Evolutionary conservation across 352 stramenopile genomes (phyloP), one percentile per base, ranked within the genome.

Genomic region (Pythium coloratum): DNA sequence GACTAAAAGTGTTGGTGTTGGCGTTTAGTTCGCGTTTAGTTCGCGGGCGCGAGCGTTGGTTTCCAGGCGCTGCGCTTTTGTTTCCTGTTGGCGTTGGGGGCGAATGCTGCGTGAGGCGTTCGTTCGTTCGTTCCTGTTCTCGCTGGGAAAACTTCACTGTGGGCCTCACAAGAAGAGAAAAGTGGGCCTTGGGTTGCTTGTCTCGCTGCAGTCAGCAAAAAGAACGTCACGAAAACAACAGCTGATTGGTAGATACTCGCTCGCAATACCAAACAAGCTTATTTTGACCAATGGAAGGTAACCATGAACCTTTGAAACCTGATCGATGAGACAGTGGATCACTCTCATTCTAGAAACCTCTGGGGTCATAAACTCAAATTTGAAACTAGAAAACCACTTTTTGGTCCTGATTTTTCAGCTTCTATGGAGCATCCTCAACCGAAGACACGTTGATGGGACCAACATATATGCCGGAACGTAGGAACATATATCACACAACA

Each of bases 121-220:
- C 51, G 54, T 69, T 62, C 61, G 62, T 68, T 61, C 42, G 53
- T 63, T 62, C 55, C 42, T 51, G 59, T 24, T 60, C 54, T 44
- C 51, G 40, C 38, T 50, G 36, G 51, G 46, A 50, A 56, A 56
- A 51, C 44, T 51, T 51, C 44, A 28, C 44, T 30, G 33, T 55
- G 49, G 60, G 54, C 44, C 55, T 47, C 62, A 36, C 32, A 24
- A 38, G 34, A 54, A 24, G 7, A 30, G 33, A 51, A 24, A 66
- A 42, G 32, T 24, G 34, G 34, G 28, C 38, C 16, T 2, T 44
- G n/a, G 60, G 51, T 67, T 62, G 62, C 53, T 67, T 67, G 62
- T 67, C 62, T 67, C 61, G 38, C n/a, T 55, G 56, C 47, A 36
- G 50, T 60, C 38, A 67, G 42, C 61, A 67, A 67, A 67, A 60